Base-by-base conservation (phyloP, 345 rosid species). In the Gossypioides kirkii region DNA sequence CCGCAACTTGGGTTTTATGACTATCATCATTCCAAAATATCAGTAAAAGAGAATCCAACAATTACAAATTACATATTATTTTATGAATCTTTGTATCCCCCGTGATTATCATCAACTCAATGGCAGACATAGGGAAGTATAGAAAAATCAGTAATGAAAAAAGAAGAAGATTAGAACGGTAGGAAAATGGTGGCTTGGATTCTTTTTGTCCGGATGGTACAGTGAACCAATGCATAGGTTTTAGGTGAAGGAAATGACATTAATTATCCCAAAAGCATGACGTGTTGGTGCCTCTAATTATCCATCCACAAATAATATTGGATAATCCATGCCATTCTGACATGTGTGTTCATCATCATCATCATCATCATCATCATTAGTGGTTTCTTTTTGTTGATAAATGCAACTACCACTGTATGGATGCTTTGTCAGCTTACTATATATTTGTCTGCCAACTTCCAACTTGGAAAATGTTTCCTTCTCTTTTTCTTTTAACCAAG, bases 361-460 rank as follows among this genome's bases (percentile, higher is more conserved):
- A n/a, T n/a, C n/a, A n/a, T n/a, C n/a, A n/a, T n/a, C n/a, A 52
- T 16, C 20, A 10, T 32, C 20, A 10, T 32, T 38, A 64, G 76
- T 66, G 73, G 73, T 38, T 22, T 64, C 14, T 14, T 50, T 49
- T 50, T 50, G 55, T 17, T 55, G 73, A 72, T 66, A 72, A 49
- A 56, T 59, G 55, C 62, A 77, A 72, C 76, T 49, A 14, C 7
- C 7, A 32, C 69, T 13, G 32, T 58, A 38, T 77, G 80, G 73
- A 59, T 72, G 76, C 73, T 58, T 72, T 72, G 76, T 77, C 80
- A 77, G 10, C 80, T 38, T 22, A 1, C n/a, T 8, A 22, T n/a
- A 22, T 36, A 22, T 28, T 72, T 58, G 80, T 56, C 80, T 65
- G 76, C 69, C 55, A 18, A 63, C 9, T 65, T 22, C 53, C 46